These are phyloP conservation scores for Tolypocladium cylindrosporum DNA, from an alignment of 2,329 filamentous ascomycete species.

Conservation along the genomic window DNA sequence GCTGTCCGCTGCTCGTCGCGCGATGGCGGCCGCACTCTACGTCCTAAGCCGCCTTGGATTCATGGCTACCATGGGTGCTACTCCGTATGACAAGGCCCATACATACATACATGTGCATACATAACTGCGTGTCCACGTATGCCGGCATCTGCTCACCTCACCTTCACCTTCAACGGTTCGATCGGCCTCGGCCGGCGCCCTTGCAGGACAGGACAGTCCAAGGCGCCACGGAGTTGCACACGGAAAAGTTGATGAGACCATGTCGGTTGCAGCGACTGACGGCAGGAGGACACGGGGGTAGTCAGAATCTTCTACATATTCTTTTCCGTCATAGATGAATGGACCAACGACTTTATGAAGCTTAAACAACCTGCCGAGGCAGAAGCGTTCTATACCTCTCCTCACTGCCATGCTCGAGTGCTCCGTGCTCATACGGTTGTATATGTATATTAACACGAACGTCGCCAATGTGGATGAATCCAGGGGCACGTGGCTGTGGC, in stretches of 20 bases:
- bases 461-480: not conserved
- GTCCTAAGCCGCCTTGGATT: not conserved
- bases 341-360: constrained; percentile 16
- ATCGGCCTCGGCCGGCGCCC: not conserved
- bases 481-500: not conserved
- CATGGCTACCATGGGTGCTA: not conserved
- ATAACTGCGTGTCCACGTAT: not conserved
- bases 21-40: not conserved
- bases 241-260: not conserved
- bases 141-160: not conserved
- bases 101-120: not conserved
- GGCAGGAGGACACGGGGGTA: constrained; percentile 5
- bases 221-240: not conserved
- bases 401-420: not conserved
- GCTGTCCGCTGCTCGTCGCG: not conserved
- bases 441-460: not conserved
- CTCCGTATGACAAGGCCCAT: not conserved
- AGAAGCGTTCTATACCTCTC: not conserved
- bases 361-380: not conserved
- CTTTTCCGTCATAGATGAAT: constrained; percentile 25
- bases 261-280: not conserved
- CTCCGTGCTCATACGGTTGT: not conserved
- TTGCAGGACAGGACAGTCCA: not conserved
- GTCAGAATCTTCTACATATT: constrained; percentile 23
- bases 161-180: not conserved